These are phyloP conservation scores for Capillidium rhysosporum DNA, from an alignment of 371 early-diverging fungal genomes.

Conservation along the genomic window DNA sequence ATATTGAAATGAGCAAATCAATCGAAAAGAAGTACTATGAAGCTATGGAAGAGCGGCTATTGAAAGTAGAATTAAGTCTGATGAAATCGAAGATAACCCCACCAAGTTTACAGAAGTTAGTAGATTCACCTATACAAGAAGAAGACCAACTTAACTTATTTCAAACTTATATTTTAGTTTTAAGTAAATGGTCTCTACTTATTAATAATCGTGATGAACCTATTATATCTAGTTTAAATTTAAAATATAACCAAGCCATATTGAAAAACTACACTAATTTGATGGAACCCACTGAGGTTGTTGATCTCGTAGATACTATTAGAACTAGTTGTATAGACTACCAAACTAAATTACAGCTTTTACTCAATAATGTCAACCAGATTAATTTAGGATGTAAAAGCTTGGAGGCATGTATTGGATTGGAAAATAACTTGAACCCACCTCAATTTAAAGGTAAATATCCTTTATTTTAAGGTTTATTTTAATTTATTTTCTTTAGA, in stretches of 20 bases:
- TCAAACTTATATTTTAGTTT: neutral
- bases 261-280: neutral
- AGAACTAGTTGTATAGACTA: neutral
- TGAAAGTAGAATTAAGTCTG: neutral
- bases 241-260: neutral
- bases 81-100: neutral
- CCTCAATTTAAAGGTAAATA: neutral
- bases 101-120: neutral
- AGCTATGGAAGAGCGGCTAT: neutral
- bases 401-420: neutral
- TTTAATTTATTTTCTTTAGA: neutral
- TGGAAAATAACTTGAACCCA: neutral
- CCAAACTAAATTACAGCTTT: neutral
- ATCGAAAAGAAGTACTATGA: too few species aligned
- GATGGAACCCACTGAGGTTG: too few species aligned
- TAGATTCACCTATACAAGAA: neutral
- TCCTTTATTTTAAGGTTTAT: neutral
- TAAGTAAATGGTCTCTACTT: neutral
- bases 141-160: neutral
- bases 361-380: neutral
- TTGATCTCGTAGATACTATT: neutral
- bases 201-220: neutral
- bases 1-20: too few species aligned
- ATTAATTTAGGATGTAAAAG: too few species aligned
- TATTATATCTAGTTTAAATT: neutral